Evolutionary conservation across 2,329 filamentous ascomycete species (phyloP).

Genomic region (Colletotrichum siamense): DNA sequence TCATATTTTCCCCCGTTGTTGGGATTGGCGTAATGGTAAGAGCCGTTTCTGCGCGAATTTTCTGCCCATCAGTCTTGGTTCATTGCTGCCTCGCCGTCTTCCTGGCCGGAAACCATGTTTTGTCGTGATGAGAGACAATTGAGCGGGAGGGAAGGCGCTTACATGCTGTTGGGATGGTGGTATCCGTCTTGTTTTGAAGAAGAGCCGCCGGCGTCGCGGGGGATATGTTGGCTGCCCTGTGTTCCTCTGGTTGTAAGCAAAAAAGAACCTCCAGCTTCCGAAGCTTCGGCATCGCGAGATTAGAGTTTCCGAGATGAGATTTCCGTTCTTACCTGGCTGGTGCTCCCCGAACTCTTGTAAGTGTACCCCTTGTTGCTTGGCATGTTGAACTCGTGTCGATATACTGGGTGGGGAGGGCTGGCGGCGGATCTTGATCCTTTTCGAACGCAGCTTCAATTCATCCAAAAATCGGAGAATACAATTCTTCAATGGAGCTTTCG

Average conservation of each 20-base stretch:
- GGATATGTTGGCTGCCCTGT: conserved; percentile 72
- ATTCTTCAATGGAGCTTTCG: neutral
- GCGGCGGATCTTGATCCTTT: neutral
- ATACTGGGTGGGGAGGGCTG: neutral
- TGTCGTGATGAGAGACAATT: too few species aligned
- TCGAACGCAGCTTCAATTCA: neutral
- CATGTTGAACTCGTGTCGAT: conserved; percentile 4
- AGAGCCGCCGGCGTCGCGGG: conserved; percentile 64
- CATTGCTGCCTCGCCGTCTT: neutral
- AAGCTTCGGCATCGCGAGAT: neutral
- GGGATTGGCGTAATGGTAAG: conserved; percentile 76
- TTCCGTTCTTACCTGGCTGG: conserved; percentile 58
- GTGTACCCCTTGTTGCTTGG: conserved; percentile 35
- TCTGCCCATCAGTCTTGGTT: neutral
- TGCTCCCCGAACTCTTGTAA: conserved; percentile 62
- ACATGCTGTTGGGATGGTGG: conserved; percentile 69
- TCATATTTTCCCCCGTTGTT: conserved; percentile 71
- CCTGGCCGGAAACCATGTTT: neutral
- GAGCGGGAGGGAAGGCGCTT: too few species aligned
- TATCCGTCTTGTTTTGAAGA: conserved; percentile 64
- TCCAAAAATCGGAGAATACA: neutral
- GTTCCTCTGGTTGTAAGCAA: neutral
- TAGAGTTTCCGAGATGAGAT: neutral
- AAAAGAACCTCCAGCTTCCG: fast-evolving
- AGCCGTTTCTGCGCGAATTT: conserved; percentile 54